Percentiles rank a stretch among this genome's conserved stretches.
Evolutionary conservation across 2,329 filamentous ascomycete species (phyloP).

Genomic region (Hymenoscyphus fructigenus): DNA sequence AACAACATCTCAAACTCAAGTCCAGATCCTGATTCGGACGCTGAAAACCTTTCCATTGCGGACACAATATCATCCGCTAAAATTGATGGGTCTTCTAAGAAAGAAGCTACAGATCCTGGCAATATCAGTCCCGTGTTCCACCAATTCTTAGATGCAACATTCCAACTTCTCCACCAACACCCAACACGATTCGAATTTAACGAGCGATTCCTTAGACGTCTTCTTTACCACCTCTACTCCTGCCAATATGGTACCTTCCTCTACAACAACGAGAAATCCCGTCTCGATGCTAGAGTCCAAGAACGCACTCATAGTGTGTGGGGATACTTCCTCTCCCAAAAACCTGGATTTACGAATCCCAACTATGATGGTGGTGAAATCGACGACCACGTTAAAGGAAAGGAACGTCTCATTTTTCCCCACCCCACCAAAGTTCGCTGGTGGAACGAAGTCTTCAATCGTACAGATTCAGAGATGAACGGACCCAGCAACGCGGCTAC

Average conservation of each 20-base stretch:
- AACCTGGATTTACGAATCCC: constrained; percentile 77
- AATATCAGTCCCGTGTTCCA: constrained; percentile 97
- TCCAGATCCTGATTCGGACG: constrained; percentile 50
- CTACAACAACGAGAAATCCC: constrained; percentile 90
- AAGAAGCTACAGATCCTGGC: constrained; percentile 75
- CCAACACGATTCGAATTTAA: constrained; percentile 94
- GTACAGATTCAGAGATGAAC: constrained; percentile 93
- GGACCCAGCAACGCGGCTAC: constrained; percentile 55
- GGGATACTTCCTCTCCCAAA: constrained; percentile 88
- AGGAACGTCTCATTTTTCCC: constrained; percentile 83
- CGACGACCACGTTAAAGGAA: constrained; percentile 76
- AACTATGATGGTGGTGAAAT: constrained; percentile 69
- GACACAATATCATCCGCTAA: constrained; percentile 37
- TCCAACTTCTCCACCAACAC: constrained; percentile 82
- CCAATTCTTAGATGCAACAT: constrained; percentile 93
- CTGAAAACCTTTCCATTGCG: constrained; percentile 44
- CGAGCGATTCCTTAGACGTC: constrained; percentile 82
- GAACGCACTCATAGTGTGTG: constrained; percentile 84
- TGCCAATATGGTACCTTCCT: constrained; percentile 97
- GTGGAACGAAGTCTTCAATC: constrained; percentile 89
- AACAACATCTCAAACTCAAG: constrained; percentile 70
- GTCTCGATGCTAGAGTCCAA: constrained; percentile 65
- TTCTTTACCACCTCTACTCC: constrained; percentile 92
- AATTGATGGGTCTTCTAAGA: constrained; percentile 47
- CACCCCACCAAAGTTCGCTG: constrained; percentile 76